Evolutionary conservation across 441 rosid species (phyloP), one percentile per base, ranked within the genome.

Genomic region (Euphorbia schlechtendalii): DNA sequence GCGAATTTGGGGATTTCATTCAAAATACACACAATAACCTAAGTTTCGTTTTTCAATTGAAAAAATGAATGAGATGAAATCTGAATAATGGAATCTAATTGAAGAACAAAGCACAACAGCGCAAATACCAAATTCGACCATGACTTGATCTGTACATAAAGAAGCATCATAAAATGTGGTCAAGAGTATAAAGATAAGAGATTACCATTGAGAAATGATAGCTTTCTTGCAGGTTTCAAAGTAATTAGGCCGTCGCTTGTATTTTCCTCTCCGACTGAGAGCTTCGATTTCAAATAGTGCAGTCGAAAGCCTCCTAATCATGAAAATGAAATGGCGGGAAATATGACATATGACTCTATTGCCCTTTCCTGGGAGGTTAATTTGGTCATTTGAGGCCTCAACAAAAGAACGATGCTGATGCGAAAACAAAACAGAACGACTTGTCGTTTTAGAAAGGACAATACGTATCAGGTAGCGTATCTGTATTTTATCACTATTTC

Each of bases 161-260:
- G 30, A 40, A 59, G 60, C 21, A 21, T 61, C 30, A 8, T 36
- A 18, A 22, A 34, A 34, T 27, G 13, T 34, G 2, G n/a, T 30
- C 3, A n/a, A n/a, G n/a, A 25, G 15, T n/a, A 46, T 11, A 25
- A 27, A 30, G 49, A 21, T 15, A 36, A 3, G 2, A 9, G 15
- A 36, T 40, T 65, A 65, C 68, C 68, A 65, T 64, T 20, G 21
- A 38, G 68, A 64, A 30, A 63, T 32, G 22, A 36, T 2, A 3
- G 1, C n/a, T 34, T 41, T 49, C 46, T 10, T 18, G 56, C 24
- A 49, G 4, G 46, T 5, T 0, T 28, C 34, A 0, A 28, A 34
- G 18, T 2, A 30, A n/a, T 17, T 30, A 17, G 30, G 61, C 24
- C 21, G 18, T n/a, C 4, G 8, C 1, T 46, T 28, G 14, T 22